These are phyloP conservation scores for Melaleuca quinquenervia DNA, from an alignment of 345 rosid species.

Conservation along the genomic window DNA sequence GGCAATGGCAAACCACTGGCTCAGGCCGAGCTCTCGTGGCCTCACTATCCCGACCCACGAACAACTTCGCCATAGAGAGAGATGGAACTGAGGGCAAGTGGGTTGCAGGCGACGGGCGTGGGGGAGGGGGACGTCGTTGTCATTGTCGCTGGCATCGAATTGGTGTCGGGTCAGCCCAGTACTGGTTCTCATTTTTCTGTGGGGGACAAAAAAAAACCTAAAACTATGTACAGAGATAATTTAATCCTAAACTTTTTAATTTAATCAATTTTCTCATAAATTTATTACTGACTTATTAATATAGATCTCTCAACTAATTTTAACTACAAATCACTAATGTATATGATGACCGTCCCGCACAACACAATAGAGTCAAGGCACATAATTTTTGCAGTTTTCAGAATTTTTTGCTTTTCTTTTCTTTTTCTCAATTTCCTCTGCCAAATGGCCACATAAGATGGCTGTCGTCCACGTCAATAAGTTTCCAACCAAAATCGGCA, in stretches of 20 bases:
- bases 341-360: rapidly evolving
- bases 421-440: background rate
- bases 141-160: background rate
- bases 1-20: background rate
- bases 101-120: background rate
- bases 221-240: background rate
- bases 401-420: background rate
- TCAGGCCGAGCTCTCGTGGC: background rate
- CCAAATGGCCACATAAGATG: background rate
- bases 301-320: background rate
- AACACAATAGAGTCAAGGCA: rapidly evolving
- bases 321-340: rapidly evolving
- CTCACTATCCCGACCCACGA: background rate
- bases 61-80: background rate
- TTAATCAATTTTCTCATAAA: background rate
- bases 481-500: rapidly evolving
- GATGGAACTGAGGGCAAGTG: background rate
- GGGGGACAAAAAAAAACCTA: background rate
- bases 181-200: background rate
- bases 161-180: background rate
- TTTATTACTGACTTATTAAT: no score
- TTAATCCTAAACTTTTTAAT: background rate
- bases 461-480: rapidly evolving
- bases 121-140: background rate
- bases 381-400: background rate